Evolutionary conservation across 441 rosid genomes (phyloP).

Genomic region (Gossypium aridum): DNA sequence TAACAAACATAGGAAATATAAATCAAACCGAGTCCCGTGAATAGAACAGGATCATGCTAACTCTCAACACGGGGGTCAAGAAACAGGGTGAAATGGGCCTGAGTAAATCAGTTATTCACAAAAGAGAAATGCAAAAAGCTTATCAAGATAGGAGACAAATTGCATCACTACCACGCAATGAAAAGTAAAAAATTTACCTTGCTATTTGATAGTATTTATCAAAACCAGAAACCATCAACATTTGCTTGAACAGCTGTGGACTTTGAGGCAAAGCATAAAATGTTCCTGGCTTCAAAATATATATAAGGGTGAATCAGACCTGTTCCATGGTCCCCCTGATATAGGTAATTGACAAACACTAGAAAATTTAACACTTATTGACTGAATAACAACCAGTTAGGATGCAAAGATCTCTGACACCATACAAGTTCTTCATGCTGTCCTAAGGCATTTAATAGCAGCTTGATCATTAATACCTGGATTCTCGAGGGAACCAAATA

Average conservation of each 20-base stretch:
- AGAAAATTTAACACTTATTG: background rate
- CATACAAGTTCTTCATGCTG: background rate
- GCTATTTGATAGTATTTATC: conserved; percentile 94
- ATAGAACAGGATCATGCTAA: background rate
- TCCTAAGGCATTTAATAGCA: background rate
- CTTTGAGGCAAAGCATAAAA: conserved; percentile 98
- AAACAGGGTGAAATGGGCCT: background rate
- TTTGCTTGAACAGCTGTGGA: conserved; percentile 93
- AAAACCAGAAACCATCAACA: conserved; percentile 98
- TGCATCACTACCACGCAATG: background rate
- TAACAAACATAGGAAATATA: background rate
- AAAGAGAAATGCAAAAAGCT: background rate
- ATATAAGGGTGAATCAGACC: conserved; percentile 36
- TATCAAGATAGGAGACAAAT: background rate
- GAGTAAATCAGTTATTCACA: background rate
- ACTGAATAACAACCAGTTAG: conserved; percentile 2
- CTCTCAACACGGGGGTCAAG: background rate
- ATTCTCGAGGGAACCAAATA: conserved; percentile 94
- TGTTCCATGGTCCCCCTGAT: background rate
- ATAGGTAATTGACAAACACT: background rate
- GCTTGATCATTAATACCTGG: conserved; percentile 57
- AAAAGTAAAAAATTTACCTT: conserved; percentile 43
- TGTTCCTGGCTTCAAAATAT: conserved; percentile 89
- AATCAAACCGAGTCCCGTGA: background rate
- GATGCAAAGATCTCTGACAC: background rate